Evolutionary conservation across 768 basidiomycete genomes (phyloP).

Genomic region (Coprinopsis marcescibilis): DNA sequence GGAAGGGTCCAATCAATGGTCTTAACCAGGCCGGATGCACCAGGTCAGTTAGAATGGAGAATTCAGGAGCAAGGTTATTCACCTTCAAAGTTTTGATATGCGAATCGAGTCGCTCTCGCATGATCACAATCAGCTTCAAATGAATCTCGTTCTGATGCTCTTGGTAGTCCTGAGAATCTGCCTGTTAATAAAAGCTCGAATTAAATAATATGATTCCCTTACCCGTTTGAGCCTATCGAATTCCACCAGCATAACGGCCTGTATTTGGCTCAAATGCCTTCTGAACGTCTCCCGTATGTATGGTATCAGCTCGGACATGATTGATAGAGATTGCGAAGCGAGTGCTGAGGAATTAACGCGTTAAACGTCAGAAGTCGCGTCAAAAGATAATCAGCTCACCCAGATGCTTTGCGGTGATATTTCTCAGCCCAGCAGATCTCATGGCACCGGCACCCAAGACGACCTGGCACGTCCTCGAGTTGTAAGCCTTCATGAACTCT

Average conservation of each 20-base stretch:
- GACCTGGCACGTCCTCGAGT: conserved; percentile 96
- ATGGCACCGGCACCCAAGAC: conserved; percentile 99
- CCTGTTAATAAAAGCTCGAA: not conserved
- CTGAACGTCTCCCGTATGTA: conserved; percentile 95
- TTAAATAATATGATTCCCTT: conserved; percentile 21
- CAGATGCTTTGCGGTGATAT: conserved; percentile 97
- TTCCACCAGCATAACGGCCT: conserved; percentile 94
- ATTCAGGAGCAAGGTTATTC: conserved; percentile 1
- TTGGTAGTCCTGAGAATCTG: conserved; percentile 74
- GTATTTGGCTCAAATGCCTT: conserved; percentile 87
- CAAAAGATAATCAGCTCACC: conserved; percentile 34
- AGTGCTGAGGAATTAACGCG: conserved; percentile 49
- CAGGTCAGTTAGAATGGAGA: conserved; percentile 4
- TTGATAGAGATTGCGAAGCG: conserved; percentile 92
- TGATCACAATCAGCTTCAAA: conserved; percentile 94
- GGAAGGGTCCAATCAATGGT: conserved; percentile 72
- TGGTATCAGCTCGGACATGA: conserved; percentile 90
- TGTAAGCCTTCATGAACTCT: conserved; percentile 96
- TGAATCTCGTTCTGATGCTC: conserved; percentile 99
- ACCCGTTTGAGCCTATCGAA: conserved; percentile 98
- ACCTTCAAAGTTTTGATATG: conserved; percentile 85
- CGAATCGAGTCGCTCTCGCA: conserved; percentile 87
- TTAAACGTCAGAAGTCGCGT: conserved; percentile 3
- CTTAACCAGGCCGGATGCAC: conserved; percentile 30
- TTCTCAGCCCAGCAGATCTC: conserved; percentile 94